These are phyloP conservation scores for Yamadazyma paraphyllophila DNA, from an alignment of 805 yeast species.

Conservation along the genomic window DNA sequence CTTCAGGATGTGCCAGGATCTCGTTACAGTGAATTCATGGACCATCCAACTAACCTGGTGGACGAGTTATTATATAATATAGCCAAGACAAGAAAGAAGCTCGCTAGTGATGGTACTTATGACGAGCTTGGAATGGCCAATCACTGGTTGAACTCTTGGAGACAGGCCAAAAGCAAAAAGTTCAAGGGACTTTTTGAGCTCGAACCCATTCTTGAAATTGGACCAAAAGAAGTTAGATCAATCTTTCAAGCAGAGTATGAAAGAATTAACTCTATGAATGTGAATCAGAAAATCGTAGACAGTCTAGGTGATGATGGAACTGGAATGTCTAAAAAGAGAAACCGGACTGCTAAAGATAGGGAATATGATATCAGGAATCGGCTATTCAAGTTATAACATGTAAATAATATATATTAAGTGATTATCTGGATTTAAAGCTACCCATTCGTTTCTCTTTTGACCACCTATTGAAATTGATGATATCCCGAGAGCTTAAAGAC, in stretches of 20 bases:
- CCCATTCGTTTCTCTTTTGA: too few relatives aligned
- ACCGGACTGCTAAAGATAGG: constrained; percentile 44
- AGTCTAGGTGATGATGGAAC: constrained; percentile 43
- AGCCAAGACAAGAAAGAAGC: constrained; percentile 38
- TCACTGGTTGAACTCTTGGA: constrained; percentile 61
- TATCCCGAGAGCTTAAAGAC: too few relatives aligned
- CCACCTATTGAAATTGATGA: too few relatives aligned
- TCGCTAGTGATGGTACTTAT: constrained; percentile 34
- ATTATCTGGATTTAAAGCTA: too few relatives aligned
- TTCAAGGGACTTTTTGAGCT: constrained; percentile 36
- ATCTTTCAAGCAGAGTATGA: constrained; percentile 28
- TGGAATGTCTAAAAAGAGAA: constrained; percentile 31
- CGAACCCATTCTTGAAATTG: constrained; percentile 29
- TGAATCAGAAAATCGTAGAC: constrained; percentile 26
- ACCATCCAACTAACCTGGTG: constrained; percentile 71
- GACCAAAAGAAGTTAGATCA: constrained; percentile 22
- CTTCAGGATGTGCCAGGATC: constrained; percentile 49
- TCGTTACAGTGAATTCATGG: constrained; percentile 45
- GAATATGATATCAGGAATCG: constrained; percentile 38
- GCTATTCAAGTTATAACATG: constrained; percentile 31
- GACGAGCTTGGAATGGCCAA: constrained; percentile 63
- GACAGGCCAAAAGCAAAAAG: constrained; percentile 47
- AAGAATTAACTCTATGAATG: constrained; percentile 26
- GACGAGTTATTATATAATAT: constrained; percentile 52
- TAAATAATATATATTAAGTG: too few relatives aligned